Percentiles rank a stretch among this genome's conserved stretches.
Evolutionary conservation across 352 stramenopile species (phyloP).

Genomic region (Phytophthora boehmeriae): DNA sequence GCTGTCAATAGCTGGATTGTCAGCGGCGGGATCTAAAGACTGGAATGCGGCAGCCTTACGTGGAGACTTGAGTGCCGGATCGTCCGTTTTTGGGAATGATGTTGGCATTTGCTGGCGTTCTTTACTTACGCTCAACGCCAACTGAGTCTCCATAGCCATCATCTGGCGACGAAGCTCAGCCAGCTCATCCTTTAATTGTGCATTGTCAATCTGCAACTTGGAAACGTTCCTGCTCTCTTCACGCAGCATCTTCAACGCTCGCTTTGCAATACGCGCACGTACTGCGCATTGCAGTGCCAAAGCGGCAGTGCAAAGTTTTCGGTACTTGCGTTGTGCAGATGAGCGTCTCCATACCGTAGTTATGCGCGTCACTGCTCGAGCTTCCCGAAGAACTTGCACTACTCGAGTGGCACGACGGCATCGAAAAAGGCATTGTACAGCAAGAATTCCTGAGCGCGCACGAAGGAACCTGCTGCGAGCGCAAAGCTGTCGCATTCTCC

Average conservation of each 20-base stretch:
- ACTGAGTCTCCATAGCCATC: constrained; percentile 37
- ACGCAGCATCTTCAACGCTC: constrained; percentile 47
- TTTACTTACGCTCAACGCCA: constrained; percentile 25
- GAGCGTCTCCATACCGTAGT: constrained; percentile 46
- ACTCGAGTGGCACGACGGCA: constrained; percentile 37
- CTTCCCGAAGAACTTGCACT: constrained; percentile 51
- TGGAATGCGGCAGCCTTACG: constrained; percentile 27
- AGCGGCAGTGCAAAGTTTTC: constrained; percentile 30
- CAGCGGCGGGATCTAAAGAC: neutral
- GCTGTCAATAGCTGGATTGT: constrained; percentile 14
- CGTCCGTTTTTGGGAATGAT: constrained; percentile 19
- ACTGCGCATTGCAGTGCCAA: constrained; percentile 64
- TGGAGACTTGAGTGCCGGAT: constrained; percentile 16
- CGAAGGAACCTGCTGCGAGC: constrained; percentile 42
- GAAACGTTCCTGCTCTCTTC: constrained; percentile 74
- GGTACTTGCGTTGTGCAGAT: constrained; percentile 37
- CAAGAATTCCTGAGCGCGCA: constrained; percentile 46
- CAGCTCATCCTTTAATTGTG: constrained; percentile 70
- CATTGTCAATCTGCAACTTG: constrained; percentile 80
- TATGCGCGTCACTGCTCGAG: constrained; percentile 48
- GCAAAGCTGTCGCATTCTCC: constrained; percentile 46
- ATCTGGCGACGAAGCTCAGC: constrained; percentile 63
- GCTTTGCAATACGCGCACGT: constrained; percentile 46
- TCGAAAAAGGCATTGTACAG: constrained; percentile 57
- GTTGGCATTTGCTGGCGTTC: constrained; percentile 15